phyloP scores from a whole-genome alignment of 257 asterid species.

The Capsicum baccatum region DNA sequence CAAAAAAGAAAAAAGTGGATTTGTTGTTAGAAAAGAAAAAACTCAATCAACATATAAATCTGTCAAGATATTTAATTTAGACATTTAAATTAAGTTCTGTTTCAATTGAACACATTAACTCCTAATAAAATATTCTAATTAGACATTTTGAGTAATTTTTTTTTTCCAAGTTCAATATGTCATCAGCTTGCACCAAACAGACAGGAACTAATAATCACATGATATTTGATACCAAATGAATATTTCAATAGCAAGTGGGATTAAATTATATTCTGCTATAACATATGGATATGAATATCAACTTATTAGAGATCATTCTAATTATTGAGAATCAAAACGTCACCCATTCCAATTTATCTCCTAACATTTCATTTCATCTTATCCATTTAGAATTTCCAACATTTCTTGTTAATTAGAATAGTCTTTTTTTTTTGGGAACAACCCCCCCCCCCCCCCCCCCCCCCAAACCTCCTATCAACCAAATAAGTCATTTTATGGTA shows the following conservation, averaged over 20 bases:
- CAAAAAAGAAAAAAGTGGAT: not conserved
- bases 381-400: not conserved
- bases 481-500: not conserved
- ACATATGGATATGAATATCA: conserved; percentile 31
- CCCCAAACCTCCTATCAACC: too few relatives aligned
- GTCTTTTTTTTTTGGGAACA: too few relatives aligned
- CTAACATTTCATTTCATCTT: not conserved
- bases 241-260: conserved; percentile 34
- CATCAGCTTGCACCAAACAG: conserved; percentile 32
- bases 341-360: not conserved
- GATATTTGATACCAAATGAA: conserved; percentile 22
- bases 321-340: conserved; percentile 31
- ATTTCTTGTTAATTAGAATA: not conserved
- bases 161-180: not conserved
- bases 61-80: too few relatives aligned
- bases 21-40: not conserved
- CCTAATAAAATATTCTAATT: too few relatives aligned
- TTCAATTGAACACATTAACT: too few relatives aligned
- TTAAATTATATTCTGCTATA: conserved; percentile 35
- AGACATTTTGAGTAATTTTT: too few relatives aligned
- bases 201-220: conserved; percentile 39
- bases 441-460: too few relatives aligned
- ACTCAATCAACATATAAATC: too few relatives aligned
- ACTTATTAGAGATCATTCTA: conserved; percentile 35
- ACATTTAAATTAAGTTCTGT: too few relatives aligned